phyloP scores from a whole-genome alignment of 345 rosid species.

The Stellera chamaejasme region DNA sequence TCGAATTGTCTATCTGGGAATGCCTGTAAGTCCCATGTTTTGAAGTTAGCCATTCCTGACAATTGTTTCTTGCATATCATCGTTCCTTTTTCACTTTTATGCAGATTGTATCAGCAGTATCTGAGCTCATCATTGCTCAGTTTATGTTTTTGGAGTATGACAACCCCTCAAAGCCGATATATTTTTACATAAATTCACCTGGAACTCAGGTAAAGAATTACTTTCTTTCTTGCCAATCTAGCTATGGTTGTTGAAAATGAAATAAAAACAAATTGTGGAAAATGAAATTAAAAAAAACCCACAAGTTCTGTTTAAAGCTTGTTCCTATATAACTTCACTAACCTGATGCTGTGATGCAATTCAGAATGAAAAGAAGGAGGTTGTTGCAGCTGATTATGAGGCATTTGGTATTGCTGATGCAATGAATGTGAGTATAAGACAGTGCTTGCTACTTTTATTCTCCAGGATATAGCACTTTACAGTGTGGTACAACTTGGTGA shows the following conservation, averaged over 20 bases:
- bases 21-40: slow-evolving; percentile 59
- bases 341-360: slow-evolving; percentile 16
- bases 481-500: too few relatives aligned
- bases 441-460: too few relatives aligned
- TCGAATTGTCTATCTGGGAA: slow-evolving; percentile 74
- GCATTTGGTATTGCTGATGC: slow-evolving; percentile 87
- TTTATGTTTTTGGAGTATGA: slow-evolving; percentile 78
- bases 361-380: slow-evolving; percentile 79
- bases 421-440: slow-evolving; percentile 54
- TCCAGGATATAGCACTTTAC: too few relatives aligned
- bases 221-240: background rate
- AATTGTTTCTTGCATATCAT: background rate
- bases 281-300: too few relatives aligned
- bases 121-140: slow-evolving; percentile 83
- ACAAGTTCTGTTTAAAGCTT: too few relatives aligned
- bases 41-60: background rate
- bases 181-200: slow-evolving; percentile 69
- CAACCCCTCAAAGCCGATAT: slow-evolving; percentile 64
- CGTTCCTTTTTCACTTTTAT: slow-evolving; percentile 7
- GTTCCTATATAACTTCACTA: background rate
- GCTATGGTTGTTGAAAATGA: background rate
- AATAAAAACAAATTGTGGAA: background rate
- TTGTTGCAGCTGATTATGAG: slow-evolving; percentile 88
- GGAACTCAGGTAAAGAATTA: slow-evolving; percentile 66
- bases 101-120: slow-evolving; percentile 86